These are phyloP conservation scores for Alnus glutinosa DNA, from an alignment of 306 rosid species.

Conservation along the genomic window DNA sequence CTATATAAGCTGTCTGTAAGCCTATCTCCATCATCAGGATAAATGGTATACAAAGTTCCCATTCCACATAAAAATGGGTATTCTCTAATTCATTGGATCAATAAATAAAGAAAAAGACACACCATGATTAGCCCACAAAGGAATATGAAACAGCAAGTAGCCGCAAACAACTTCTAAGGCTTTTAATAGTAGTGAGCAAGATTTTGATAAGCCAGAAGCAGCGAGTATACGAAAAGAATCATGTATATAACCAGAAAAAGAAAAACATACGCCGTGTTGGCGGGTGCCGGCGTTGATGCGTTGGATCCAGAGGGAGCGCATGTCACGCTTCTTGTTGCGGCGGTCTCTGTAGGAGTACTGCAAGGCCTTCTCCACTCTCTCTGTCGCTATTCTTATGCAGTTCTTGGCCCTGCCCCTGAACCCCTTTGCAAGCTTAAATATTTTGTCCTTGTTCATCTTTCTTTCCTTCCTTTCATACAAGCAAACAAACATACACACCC, in stretches of 20 bases:
- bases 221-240: neutral
- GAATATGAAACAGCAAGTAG: neutral
- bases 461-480: constrained; percentile 15
- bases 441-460: constrained; percentile 76
- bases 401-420: constrained; percentile 97
- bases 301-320: constrained; percentile 96
- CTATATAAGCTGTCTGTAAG: neutral
- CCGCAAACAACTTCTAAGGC: neutral
- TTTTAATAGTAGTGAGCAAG: neutral
- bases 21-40: neutral
- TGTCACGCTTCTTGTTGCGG: constrained; percentile 92
- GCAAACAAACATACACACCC: constrained; percentile 13
- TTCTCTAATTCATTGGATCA: neutral
- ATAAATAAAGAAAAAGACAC: neutral
- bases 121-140: neutral
- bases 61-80: neutral
- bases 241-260: neutral
- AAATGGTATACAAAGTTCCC: neutral
- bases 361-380: constrained; percentile 97
- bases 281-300: constrained; percentile 96
- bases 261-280: constrained; percentile 68
- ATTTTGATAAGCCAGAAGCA: neutral
- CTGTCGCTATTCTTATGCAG: constrained; percentile 93
- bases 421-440: constrained; percentile 92
- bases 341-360: constrained; percentile 97